Evolutionary conservation across 352 stramenopile genomes (phyloP).

Genomic region (Pythium sukuiense): DNA sequence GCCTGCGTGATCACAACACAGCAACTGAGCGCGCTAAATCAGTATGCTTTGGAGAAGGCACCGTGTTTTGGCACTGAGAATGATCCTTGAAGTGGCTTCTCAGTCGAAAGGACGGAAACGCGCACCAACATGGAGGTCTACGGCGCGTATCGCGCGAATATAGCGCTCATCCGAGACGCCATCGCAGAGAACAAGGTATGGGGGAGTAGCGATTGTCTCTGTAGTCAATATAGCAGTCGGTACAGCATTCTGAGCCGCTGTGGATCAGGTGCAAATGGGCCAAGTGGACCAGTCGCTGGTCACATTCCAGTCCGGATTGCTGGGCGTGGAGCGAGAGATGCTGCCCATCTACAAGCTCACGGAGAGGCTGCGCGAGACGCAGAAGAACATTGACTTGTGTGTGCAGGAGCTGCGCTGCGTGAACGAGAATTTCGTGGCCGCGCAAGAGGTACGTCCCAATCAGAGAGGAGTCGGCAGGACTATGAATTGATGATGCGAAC

Average conservation of each 20-base stretch:
- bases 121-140: conserved; percentile 55
- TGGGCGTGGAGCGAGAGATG: conserved; percentile 80
- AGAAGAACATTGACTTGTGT: conserved; percentile 84
- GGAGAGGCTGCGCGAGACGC: conserved; percentile 71
- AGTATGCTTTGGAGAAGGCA: conserved; percentile 5
- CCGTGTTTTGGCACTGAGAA: conserved; percentile 5
- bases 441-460: conserved; percentile 46
- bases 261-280: conserved; percentile 53
- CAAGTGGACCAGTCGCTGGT: conserved; percentile 56
- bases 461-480: neutral
- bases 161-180: conserved; percentile 62
- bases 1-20: neutral
- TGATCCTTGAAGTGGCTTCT: conserved; percentile 4
- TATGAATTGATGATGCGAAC: neutral
- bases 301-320: conserved; percentile 60
- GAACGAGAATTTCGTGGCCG: conserved; percentile 73
- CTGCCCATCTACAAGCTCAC: conserved; percentile 85
- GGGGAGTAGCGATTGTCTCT: neutral
- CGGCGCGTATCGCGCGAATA: conserved; percentile 42
- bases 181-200: conserved; percentile 64
- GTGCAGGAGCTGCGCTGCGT: conserved; percentile 69
- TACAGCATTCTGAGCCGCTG: neutral
- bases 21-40: neutral
- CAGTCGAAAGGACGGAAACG: neutral
- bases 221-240: neutral